These are phyloP conservation scores for Trematosphaeria pertusa DNA, from an alignment of 2,329 filamentous ascomycete genomes.

Conservation along the genomic window DNA sequence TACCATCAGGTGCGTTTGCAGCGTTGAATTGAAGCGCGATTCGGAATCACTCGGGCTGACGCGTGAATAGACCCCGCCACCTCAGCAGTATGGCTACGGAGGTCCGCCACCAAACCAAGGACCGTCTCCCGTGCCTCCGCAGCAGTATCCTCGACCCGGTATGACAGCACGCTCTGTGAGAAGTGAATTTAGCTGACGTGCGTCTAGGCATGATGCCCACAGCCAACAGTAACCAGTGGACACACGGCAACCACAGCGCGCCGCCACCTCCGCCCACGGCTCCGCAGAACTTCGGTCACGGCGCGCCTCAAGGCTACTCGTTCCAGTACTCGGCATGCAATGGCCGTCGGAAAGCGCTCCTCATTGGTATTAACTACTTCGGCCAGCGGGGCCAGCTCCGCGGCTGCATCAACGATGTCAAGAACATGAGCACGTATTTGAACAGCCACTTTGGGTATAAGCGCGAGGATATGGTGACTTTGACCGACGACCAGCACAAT, in stretches of 20 bases:
- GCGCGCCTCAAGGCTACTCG: slow-evolving; percentile 78
- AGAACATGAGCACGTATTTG: slow-evolving; percentile 93
- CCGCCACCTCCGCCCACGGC: slow-evolving; percentile 70
- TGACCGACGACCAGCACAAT: slow-evolving; percentile 97
- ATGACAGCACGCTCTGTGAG: too few relatives aligned
- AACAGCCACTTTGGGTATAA: slow-evolving; percentile 91
- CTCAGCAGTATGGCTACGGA: slow-evolving; percentile 39
- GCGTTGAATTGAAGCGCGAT: neutral
- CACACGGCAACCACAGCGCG: slow-evolving; percentile 62
- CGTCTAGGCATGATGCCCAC: slow-evolving; percentile 61
- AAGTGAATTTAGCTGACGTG: slow-evolving; percentile 45
- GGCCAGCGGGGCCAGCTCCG: slow-evolving; percentile 87
- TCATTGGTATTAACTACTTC: slow-evolving; percentile 98
- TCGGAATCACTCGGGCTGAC: slow-evolving; percentile 21
- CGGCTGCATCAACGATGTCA: slow-evolving; percentile 96
- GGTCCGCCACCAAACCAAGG: slow-evolving; percentile 29
- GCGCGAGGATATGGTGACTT: slow-evolving; percentile 93
- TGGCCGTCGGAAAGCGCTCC: slow-evolving; percentile 82
- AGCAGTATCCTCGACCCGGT: slow-evolving; percentile 31
- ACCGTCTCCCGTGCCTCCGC: slow-evolving; percentile 23
- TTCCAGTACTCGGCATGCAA: slow-evolving; percentile 95
- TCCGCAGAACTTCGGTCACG: slow-evolving; percentile 65
- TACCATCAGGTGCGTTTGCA: slow-evolving; percentile 48
- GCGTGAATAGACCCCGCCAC: slow-evolving; percentile 36
- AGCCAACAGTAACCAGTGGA: slow-evolving; percentile 44